These are phyloP conservation scores for Colletotrichum tropicicola DNA, from an alignment of 2,329 filamentous ascomycete genomes.

Conservation along the genomic window DNA sequence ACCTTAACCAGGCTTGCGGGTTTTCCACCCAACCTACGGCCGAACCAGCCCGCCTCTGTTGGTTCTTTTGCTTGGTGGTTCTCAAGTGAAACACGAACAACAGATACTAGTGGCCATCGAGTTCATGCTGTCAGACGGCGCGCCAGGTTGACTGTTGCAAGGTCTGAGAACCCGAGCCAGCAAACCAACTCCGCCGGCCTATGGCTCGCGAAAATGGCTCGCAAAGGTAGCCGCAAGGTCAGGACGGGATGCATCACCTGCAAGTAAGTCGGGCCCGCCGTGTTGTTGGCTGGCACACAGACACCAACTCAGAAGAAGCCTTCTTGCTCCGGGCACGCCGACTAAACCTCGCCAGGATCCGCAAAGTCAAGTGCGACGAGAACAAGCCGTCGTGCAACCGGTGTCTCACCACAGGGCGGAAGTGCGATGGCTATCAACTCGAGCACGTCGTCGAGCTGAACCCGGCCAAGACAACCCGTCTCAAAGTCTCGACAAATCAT, in stretches of 20 bases:
- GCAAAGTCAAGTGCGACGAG: conserved; percentile 67
- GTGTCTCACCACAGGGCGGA: conserved; percentile 64
- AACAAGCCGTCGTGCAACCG: conserved; percentile 61
- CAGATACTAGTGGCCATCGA: no score
- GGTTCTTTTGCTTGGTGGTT: background rate
- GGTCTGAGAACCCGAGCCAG: no score
- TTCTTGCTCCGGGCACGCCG: background rate
- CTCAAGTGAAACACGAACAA: background rate
- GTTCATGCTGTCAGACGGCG: no score
- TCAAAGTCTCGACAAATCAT: conserved; percentile 24
- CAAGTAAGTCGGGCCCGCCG: conserved; percentile 50
- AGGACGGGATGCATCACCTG: conserved; percentile 63
- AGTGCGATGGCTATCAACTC: conserved; percentile 66
- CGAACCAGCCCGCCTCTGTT: no score
- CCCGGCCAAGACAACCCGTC: conserved; percentile 32
- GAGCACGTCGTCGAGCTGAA: conserved; percentile 30
- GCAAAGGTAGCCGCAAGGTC: conserved; percentile 55
- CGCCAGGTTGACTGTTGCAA: no score
- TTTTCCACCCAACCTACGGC: no score
- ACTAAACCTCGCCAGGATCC: conserved; percentile 47
- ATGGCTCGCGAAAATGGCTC: conserved; percentile 37
- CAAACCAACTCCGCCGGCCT: no score
- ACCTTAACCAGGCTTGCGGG: no score
- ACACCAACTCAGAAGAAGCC: conserved; percentile 41
- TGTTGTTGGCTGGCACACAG: background rate